These are phyloP conservation scores for Protomyces inundatus DNA, from an alignment of 1,139 yeast genomes.

Conservation along the genomic window DNA sequence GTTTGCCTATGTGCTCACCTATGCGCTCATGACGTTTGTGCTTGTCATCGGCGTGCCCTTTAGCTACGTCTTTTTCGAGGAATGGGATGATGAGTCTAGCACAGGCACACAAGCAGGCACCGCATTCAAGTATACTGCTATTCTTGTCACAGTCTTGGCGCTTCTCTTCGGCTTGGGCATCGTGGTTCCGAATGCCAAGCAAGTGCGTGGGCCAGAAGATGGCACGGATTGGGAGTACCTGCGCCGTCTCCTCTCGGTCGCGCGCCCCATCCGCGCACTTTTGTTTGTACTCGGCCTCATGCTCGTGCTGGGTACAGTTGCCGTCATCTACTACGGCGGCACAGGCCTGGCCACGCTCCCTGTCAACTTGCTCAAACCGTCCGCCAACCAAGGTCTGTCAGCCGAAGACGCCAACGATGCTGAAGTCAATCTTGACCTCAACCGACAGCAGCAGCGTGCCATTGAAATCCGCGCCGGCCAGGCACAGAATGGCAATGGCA, in stretches of 20 bases:
- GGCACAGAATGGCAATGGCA: neutral
- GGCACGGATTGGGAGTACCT: conserved; percentile 4
- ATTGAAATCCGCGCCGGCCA: conserved; percentile 32
- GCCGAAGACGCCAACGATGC: conserved; percentile 26
- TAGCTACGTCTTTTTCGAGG: conserved; percentile 29
- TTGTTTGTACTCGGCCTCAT: conserved; percentile 31
- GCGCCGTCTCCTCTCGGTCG: conserved; percentile 1
- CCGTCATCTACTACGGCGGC: conserved; percentile 30
- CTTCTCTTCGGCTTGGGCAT: conserved; percentile 30
- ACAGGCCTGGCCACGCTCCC: conserved; percentile 32
- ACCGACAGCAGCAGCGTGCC: conserved; percentile 34
- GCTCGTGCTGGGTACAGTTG: conserved; percentile 32
- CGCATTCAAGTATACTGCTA: conserved; percentile 30
- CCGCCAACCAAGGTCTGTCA: conserved; percentile 28
- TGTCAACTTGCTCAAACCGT: conserved; percentile 28
- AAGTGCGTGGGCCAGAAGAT: neutral
- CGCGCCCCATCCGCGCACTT: conserved; percentile 18
- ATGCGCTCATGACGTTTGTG: neutral
- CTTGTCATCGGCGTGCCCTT: conserved; percentile 4
- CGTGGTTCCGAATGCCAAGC: conserved; percentile 29
- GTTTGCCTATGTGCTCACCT: conserved; percentile 4
- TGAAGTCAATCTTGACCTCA: conserved; percentile 31
- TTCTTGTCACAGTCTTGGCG: conserved; percentile 26
- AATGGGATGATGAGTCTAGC: conserved; percentile 32
- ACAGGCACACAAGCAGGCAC: conserved; percentile 29